Evolutionary conservation across 2,329 filamentous ascomycete species (phyloP).

Genomic region (Alternaria arbusti): DNA sequence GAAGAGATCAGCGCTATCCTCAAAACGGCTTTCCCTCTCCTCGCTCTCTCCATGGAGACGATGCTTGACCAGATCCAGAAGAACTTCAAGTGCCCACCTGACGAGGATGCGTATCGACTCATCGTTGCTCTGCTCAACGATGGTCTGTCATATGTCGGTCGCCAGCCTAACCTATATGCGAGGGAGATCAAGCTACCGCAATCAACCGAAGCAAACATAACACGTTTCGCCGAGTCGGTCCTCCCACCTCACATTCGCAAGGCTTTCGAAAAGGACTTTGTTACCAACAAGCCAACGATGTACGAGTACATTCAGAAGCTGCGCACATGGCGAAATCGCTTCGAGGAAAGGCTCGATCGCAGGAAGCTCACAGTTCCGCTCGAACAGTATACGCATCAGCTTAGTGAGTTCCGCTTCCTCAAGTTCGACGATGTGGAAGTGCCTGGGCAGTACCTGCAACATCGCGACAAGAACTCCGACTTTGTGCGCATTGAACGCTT

Average conservation of each 20-base stretch:
- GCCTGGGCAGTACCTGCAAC: constrained; percentile 93
- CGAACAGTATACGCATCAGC: constrained; percentile 84
- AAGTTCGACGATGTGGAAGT: constrained; percentile 99
- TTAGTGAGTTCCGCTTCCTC: constrained; percentile 96
- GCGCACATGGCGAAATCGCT: constrained; percentile 94
- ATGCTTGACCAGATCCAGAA: constrained; percentile 99
- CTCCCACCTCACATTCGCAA: constrained; percentile 93
- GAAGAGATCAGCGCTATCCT: constrained; percentile 95
- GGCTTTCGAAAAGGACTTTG: constrained; percentile 97
- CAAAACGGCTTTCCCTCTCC: constrained; percentile 94
- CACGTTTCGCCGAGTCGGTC: constrained; percentile 93
- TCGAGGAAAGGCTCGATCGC: constrained; percentile 95
- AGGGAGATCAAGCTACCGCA: constrained; percentile 88
- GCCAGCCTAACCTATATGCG: constrained; percentile 84
- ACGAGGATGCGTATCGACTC: constrained; percentile 95
- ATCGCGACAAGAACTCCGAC: constrained; percentile 99
- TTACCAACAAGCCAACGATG: constrained; percentile 94
- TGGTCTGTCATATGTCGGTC: constrained; percentile 87
- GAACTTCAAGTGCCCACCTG: constrained; percentile 97
- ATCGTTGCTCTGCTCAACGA: constrained; percentile 98
- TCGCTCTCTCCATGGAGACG: constrained; percentile 97
- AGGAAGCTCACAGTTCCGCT: constrained; percentile 75
- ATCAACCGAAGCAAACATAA: constrained; percentile 95
- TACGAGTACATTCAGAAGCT: constrained; percentile 98
- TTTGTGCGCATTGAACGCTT: constrained; percentile 98